Percentiles rank a stretch among this genome's conserved stretches.
Evolutionary conservation across 805 yeast species (phyloP).

Genomic region (Kodamaea fukazawae): DNA sequence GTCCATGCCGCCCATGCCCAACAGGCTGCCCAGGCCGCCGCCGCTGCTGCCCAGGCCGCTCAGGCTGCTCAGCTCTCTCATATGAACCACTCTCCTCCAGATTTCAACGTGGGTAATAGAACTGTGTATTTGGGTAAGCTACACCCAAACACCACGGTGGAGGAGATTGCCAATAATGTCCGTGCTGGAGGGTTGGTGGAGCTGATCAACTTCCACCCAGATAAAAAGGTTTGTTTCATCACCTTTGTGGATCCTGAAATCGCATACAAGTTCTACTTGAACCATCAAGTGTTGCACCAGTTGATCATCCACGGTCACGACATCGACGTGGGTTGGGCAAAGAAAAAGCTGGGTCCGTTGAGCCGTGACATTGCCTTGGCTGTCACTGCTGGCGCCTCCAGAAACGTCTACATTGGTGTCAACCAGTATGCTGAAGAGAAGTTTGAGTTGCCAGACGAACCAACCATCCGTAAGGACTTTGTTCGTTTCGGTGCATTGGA

Average conservation of each 20-base stretch:
- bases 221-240: constrained; percentile 61
- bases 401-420: constrained; percentile 73
- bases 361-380: constrained; percentile 55
- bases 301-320: constrained; percentile 60
- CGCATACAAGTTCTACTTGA: constrained; percentile 65
- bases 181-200: constrained; percentile 76
- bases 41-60: constrained; percentile 3
- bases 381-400: constrained; percentile 69
- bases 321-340: constrained; percentile 69
- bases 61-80: constrained; percentile 5
- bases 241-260: constrained; percentile 64
- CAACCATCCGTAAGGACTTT: constrained; percentile 57
- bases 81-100: constrained; percentile 20
- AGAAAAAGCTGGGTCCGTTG: constrained; percentile 63
- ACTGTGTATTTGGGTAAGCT: constrained; percentile 69
- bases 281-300: constrained; percentile 54
- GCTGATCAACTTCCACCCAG: constrained; percentile 48
- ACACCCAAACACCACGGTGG: constrained; percentile 61
- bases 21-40: constrained; percentile 5
- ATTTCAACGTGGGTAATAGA: constrained; percentile 48
- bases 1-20: constrained; percentile 7
- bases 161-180: constrained; percentile 72
- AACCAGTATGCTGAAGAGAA: constrained; percentile 25
- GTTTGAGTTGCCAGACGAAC: constrained; percentile 36
- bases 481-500: constrained; percentile 66